Evolutionary conservation across 2,329 filamentous ascomycete genomes (phyloP).

Genomic region (Nemania bipapillata): DNA sequence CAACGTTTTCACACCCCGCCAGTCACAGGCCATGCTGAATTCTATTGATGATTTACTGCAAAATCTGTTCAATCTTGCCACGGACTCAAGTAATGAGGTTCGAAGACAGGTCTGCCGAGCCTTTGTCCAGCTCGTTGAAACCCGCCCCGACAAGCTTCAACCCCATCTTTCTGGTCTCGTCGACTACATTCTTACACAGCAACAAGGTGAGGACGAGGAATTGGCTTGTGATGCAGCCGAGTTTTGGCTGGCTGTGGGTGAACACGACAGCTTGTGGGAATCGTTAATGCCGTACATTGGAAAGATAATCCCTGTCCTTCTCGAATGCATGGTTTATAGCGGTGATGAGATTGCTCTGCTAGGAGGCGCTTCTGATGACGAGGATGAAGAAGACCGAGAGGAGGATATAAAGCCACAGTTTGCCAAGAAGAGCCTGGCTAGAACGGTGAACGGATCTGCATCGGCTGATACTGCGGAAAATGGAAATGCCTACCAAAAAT

Average conservation of each 20-base stretch:
- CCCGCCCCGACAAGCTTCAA: slow-evolving; percentile 86
- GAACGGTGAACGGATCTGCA: slow-evolving; percentile 65
- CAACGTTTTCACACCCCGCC: slow-evolving; percentile 89
- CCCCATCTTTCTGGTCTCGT: slow-evolving; percentile 90
- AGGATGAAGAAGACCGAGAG: slow-evolving; percentile 86
- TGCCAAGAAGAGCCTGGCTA: slow-evolving; percentile 73
- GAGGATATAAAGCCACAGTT: slow-evolving; percentile 95
- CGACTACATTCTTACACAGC: slow-evolving; percentile 91
- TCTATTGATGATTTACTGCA: slow-evolving; percentile 84
- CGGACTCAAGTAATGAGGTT: slow-evolving; percentile 82
- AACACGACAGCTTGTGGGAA: slow-evolving; percentile 82
- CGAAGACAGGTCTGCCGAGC: slow-evolving; percentile 92
- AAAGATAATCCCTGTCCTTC: slow-evolving; percentile 87
- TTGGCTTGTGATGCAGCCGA: slow-evolving; percentile 94
- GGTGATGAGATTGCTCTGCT: slow-evolving; percentile 90
- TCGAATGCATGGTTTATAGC: slow-evolving; percentile 96
- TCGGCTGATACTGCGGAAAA: slow-evolving; percentile 65
- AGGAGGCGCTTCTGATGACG: slow-evolving; percentile 86
- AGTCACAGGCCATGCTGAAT: slow-evolving; percentile 82
- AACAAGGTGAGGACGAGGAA: slow-evolving; percentile 86
- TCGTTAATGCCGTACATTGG: slow-evolving; percentile 79
- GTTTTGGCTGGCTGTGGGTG: slow-evolving; percentile 95
- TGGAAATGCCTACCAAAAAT: slow-evolving; percentile 66
- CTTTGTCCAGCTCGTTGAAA: slow-evolving; percentile 91
- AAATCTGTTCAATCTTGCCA: slow-evolving; percentile 82